Percentiles rank a stretch among this genome's conserved stretches.
phyloP scores from a whole-genome alignment of 371 early-diverging fungal species.

The Synchytrium microbalum region DNA sequence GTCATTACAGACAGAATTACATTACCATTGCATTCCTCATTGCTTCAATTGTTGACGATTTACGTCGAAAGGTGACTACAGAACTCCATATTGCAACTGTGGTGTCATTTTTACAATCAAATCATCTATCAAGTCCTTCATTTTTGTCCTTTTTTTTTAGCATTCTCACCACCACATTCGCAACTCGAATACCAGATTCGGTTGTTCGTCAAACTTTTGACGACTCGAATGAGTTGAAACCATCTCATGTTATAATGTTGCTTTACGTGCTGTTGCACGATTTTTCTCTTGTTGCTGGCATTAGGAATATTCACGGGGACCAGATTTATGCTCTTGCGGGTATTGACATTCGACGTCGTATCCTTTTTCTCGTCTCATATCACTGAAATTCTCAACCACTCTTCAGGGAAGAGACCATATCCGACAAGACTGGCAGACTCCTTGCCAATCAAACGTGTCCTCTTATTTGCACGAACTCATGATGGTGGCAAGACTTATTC shows the following conservation, averaged over 20 bases:
- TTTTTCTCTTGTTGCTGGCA: background rate
- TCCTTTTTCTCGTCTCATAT: background rate
- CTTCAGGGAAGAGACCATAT: background rate
- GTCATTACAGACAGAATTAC: background rate
- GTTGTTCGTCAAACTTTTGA: background rate
- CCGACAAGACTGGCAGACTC: background rate
- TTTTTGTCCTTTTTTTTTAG: too few species aligned
- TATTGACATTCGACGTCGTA: background rate
- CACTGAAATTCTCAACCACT: background rate
- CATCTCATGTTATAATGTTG: background rate
- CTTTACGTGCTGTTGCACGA: background rate
- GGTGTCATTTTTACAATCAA: background rate
- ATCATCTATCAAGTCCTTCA: too few species aligned
- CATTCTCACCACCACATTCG: background rate
- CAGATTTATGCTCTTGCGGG: background rate
- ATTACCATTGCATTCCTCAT: background rate
- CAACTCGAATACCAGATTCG: background rate
- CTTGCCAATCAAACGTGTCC: background rate
- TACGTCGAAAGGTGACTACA: background rate
- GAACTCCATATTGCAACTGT: background rate
- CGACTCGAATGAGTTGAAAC: background rate
- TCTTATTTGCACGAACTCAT: background rate
- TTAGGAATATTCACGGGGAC: background rate
- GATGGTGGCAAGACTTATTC: background rate
- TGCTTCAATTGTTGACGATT: background rate